Evolutionary conservation across 208 protist species (phyloP).

Genomic region (Leishmania braziliensis): DNA sequence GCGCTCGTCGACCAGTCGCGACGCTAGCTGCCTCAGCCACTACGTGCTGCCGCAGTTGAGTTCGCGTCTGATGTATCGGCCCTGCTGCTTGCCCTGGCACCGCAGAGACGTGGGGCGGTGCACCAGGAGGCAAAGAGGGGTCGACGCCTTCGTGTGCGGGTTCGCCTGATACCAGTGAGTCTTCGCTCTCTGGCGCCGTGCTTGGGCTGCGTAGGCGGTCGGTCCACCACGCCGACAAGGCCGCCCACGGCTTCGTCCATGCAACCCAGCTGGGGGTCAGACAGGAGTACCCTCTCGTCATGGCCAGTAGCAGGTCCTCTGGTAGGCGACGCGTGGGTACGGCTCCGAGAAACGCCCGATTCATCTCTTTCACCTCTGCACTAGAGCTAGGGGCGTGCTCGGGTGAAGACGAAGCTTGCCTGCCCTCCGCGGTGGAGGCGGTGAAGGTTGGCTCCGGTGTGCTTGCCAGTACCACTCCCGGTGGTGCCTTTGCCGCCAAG

Average conservation of each 20-base stretch:
- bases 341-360: conserved; percentile 4
- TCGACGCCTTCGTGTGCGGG: background rate
- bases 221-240: conserved; percentile 40
- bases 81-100: conserved; percentile 20
- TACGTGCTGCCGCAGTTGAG: conserved; percentile 1
- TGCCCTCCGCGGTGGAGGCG: background rate
- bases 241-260: conserved; percentile 81
- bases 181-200: background rate
- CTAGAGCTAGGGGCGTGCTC: background rate
- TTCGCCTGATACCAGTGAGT: background rate
- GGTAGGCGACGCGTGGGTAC: conserved; percentile 24
- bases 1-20: background rate
- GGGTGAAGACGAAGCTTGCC: background rate
- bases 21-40: background rate
- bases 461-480: conserved; percentile 15
- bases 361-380: conserved; percentile 5
- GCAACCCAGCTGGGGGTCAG: conserved; percentile 79
- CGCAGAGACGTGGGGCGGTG: background rate
- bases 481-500: conserved; percentile 13
- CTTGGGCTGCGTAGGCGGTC: conserved; percentile 14
- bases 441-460: conserved; percentile 10
- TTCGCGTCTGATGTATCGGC: conserved; percentile 23
- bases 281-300: conserved; percentile 55
- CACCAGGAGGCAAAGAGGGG: background rate
- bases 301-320: conserved; percentile 41